Conservation (phyloP, 768 basidiomycete genomes). For the Plicaturopsis crispa region DNA sequence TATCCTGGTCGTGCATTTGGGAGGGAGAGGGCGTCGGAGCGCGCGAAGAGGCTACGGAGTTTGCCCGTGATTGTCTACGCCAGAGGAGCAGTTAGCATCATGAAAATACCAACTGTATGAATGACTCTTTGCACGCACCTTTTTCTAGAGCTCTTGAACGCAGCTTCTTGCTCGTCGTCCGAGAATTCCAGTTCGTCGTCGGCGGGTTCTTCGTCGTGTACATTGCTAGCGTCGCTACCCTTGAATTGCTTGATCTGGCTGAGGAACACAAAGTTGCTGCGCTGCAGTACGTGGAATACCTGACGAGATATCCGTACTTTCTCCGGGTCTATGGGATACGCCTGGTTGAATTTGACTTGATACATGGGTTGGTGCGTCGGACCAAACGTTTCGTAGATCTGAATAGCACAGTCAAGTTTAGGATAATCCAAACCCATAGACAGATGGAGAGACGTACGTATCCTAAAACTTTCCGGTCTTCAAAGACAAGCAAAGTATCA, state of each 20-base stretch:
- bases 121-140: constrained; percentile 40
- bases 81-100: constrained; percentile 20
- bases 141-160: constrained; percentile 55
- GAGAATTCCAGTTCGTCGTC: constrained; percentile 92
- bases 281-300: constrained; percentile 77
- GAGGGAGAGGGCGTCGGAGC: constrained; percentile 47
- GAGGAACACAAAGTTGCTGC: constrained; percentile 81
- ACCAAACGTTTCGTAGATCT: constrained; percentile 96
- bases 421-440: constrained; percentile 3
- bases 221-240: constrained; percentile 92
- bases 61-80: constrained; percentile 43
- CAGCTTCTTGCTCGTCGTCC: constrained; percentile 88
- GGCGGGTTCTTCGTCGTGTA: constrained; percentile 89
- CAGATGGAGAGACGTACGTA: constrained; percentile 48
- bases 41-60: constrained; percentile 46
- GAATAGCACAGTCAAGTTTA: constrained; percentile 10
- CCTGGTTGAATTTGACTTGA: constrained; percentile 71
- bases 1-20: constrained; percentile 47
- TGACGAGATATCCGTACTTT: constrained; percentile 48
- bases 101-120: constrained; percentile 6
- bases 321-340: constrained; percentile 52
- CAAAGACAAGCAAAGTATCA: constrained; percentile 86
- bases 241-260: constrained; percentile 60
- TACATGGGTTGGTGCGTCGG: constrained; percentile 88
- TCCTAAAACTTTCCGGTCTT: constrained; percentile 84